Evolutionary conservation across 768 basidiomycete species (phyloP).

Genomic region (Xanthoconium purpureum): DNA sequence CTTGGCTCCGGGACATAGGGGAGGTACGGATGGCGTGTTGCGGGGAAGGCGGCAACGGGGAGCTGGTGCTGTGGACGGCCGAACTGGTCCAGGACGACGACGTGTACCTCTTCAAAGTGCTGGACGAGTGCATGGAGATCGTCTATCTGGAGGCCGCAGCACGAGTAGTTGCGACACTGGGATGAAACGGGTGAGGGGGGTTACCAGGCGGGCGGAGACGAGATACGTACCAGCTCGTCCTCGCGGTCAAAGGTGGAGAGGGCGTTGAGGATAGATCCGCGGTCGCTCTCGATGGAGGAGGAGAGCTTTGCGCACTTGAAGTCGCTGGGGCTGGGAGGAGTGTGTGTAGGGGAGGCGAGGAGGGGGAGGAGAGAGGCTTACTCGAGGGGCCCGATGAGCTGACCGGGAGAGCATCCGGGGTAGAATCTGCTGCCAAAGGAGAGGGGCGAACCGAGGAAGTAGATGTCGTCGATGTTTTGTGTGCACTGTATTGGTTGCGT

Average conservation of each 20-base stretch:
- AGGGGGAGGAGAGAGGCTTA: conserved; percentile 34
- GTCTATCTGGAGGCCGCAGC: conserved; percentile 76
- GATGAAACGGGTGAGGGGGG: not conserved
- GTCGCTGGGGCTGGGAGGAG: conserved; percentile 38
- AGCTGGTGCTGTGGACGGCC: conserved; percentile 34
- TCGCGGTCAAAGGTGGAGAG: conserved; percentile 64
- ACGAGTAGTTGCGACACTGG: conserved; percentile 84
- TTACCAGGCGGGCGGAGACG: not conserved
- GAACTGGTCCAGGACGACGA: conserved; percentile 61
- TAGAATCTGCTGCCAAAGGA: conserved; percentile 66
- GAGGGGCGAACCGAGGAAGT: conserved; percentile 69
- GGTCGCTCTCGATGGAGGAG: conserved; percentile 60
- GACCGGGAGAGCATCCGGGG: conserved; percentile 60
- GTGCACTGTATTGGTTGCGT: conserved; percentile 45
- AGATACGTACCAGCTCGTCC: conserved; percentile 61
- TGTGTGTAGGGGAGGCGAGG: not conserved
- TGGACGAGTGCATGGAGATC: conserved; percentile 84
- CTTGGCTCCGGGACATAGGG: conserved; percentile 24
- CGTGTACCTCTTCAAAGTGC: conserved; percentile 90
- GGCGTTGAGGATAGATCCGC: conserved; percentile 59
- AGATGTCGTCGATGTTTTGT: conserved; percentile 45
- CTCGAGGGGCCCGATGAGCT: conserved; percentile 63
- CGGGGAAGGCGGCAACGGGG: conserved; percentile 34
- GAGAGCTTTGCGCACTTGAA: conserved; percentile 46
- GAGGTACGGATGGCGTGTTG: conserved; percentile 30